A percentile compares a stretch with the other conserved stretches of the same genome.
phyloP scores from a whole-genome alignment of 441 rosid species.

The Capsella rubella region DNA sequence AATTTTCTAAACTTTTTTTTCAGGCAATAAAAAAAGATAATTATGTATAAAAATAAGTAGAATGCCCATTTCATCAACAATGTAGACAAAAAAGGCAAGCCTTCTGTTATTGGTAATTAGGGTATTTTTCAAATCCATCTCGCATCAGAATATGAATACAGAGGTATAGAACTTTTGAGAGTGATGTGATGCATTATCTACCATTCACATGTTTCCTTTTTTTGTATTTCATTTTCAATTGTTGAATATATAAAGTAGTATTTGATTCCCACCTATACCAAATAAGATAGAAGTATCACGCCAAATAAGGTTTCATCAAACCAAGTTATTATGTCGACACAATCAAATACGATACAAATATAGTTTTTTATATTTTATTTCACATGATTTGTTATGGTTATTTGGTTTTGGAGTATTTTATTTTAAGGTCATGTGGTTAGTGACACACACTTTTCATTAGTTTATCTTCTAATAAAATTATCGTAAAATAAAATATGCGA shows the following conservation, averaged over 20 bases:
- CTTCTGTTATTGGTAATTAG: background rate
- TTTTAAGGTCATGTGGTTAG: slow-evolving; percentile 18
- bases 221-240: background rate
- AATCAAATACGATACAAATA: slow-evolving; percentile 6
- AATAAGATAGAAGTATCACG: background rate
- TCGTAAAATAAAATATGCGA: background rate
- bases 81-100: background rate
- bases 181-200: slow-evolving; percentile 24
- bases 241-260: background rate
- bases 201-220: slow-evolving; percentile 22
- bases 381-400: background rate
- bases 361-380: background rate
- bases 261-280: slow-evolving; percentile 25
- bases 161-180: background rate
- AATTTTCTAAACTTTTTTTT: too few relatives aligned
- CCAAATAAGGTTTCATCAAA: background rate
- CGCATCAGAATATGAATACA: background rate
- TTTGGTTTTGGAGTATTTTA: background rate
- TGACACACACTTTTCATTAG: background rate
- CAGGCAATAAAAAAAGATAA: background rate
- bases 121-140: background rate
- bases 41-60: background rate
- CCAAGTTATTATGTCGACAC: background rate
- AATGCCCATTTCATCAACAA: background rate
- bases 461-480: slow-evolving; percentile 4